Conservation (phyloP, 768 basidiomycete species). For the Candolleomyces efflorescens region DNA sequence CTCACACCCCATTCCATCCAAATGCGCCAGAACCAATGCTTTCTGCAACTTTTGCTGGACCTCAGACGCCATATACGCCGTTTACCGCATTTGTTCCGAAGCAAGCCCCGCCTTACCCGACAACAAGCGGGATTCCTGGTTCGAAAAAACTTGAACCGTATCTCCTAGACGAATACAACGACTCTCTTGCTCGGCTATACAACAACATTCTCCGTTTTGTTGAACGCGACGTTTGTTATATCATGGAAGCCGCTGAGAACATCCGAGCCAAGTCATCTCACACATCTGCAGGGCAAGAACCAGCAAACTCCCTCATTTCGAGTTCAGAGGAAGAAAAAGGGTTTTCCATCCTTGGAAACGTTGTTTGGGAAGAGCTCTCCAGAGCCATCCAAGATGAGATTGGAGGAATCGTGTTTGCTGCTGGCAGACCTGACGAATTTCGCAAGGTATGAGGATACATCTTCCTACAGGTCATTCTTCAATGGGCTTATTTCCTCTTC, state of each 20-base stretch:
- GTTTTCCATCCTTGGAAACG: slow-evolving; percentile 84
- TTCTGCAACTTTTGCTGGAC: slow-evolving; percentile 24
- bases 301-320: not conserved
- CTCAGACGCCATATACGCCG: slow-evolving; percentile 48
- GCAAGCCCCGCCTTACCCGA: slow-evolving; percentile 45
- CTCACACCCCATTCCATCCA: slow-evolving; percentile 65
- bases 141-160: slow-evolving; percentile 35
- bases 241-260: slow-evolving; percentile 80
- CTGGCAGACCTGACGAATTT: slow-evolving; percentile 87
- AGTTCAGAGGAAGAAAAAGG: slow-evolving; percentile 24
- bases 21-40: slow-evolving; percentile 23
- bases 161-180: slow-evolving; percentile 61
- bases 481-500: not conserved
- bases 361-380: slow-evolving; percentile 86
- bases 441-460: slow-evolving; percentile 53
- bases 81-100: slow-evolving; percentile 51
- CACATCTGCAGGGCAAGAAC: not conserved
- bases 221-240: slow-evolving; percentile 64
- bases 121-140: slow-evolving; percentile 21
- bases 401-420: slow-evolving; percentile 81
- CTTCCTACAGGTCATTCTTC: not conserved
- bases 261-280: not conserved
- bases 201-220: slow-evolving; percentile 80
- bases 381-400: slow-evolving; percentile 80
- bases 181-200: slow-evolving; percentile 72